Base-by-base conservation (phyloP, 345 rosid species). In the Salix dunnii region DNA sequence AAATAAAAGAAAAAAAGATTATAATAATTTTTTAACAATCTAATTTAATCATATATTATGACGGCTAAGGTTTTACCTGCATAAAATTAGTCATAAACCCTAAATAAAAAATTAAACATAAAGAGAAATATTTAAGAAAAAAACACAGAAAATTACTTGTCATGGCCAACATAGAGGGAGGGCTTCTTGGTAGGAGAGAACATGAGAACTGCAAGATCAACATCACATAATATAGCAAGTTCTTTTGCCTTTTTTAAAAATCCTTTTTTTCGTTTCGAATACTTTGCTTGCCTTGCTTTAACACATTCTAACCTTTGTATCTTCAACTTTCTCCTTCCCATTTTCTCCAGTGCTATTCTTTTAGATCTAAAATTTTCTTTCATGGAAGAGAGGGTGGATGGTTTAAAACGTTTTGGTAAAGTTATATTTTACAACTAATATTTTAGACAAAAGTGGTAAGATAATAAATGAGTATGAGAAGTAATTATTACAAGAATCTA, bases 231-330 rank as follows among this genome's bases (percentile, higher is more conserved):
- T 12, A 68, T 62, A 1, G 82, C 28, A 61, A 83, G 72, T 46
- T 86, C 88, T 28, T 77, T 78, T 0, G 85, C 90, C 20, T 85
- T 87, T 71, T 90, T 88, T 0, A 88, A 20, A 27, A 88, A 1
- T 0, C 91, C 83, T 0, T 36, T 25, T 58, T 83, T 90, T 2
- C 90, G 76, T 86, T 88, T 88, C n/a, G 90, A 86, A 16, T 69
- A 90, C 65, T 82, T 88, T 23, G 49, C 71, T 1, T 85, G 86
- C 73, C 88, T 87, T 5, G 74, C 89, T 71, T 83, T 82, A 1
- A 0, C 1, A 2, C 18, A 67, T 6, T 82, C 85, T 67, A 88
- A 3, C 60, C 48, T 84, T 65, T 30, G 16, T 9, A 88, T 62
- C 25, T 25, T 70, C 55, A 85, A 10, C 74, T 78, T 89, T 28